Evolutionary conservation across 306 rosid genomes (phyloP).

Genomic region (Geum urbanum): DNA sequence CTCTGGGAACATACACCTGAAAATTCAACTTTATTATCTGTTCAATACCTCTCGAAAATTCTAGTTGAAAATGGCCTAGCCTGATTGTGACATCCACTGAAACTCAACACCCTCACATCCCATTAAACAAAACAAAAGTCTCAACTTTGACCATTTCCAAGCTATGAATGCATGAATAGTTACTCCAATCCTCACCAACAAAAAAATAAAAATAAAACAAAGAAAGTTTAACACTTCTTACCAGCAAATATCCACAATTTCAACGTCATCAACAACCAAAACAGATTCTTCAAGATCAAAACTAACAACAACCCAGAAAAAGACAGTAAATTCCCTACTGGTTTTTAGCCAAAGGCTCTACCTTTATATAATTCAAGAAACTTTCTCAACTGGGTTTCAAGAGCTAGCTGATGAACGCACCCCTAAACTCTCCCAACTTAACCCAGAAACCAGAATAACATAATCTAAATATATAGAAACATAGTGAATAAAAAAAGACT

Average conservation of each 20-base stretch:
- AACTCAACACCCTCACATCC: neutral
- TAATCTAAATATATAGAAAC: neutral
- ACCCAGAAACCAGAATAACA: constrained; percentile 22
- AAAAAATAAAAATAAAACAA: neutral
- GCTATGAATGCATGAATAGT: constrained; percentile 3
- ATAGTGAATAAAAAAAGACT: constrained; percentile 17
- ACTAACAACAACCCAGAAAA: constrained; percentile 5
- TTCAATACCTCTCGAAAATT: neutral
- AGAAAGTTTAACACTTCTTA: neutral
- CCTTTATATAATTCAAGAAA: neutral
- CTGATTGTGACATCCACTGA: constrained; percentile 9
- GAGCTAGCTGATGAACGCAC: neutral
- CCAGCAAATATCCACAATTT: neutral
- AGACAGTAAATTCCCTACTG: neutral
- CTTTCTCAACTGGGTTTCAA: neutral
- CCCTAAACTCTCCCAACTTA: neutral
- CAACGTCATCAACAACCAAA: neutral
- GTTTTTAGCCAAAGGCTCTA: neutral
- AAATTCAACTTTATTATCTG: neutral
- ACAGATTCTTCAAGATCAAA: neutral
- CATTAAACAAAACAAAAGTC: neutral
- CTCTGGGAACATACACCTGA: neutral
- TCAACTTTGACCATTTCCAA: constrained; percentile 18
- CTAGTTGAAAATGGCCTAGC: neutral
- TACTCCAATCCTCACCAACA: neutral